A percentile compares a stretch with the other conserved stretches of the same genome.
These are phyloP conservation scores for Ceratobasidium sp. DNA, from an alignment of 1,284 basidiomycete species.

Conservation along the genomic window DNA sequence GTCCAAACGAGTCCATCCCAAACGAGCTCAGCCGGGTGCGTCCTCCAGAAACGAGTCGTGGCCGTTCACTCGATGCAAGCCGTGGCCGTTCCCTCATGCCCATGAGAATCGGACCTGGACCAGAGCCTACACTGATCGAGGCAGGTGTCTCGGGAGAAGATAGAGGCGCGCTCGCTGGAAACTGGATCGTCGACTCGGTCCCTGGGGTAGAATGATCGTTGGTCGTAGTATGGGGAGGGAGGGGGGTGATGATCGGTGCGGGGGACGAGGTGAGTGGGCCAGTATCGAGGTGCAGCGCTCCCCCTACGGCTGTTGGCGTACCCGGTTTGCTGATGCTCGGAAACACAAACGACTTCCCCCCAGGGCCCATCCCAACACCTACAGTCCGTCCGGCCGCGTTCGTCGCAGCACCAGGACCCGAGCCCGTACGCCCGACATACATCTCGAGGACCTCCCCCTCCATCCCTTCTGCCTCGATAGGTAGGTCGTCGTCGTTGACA, in stretches of 20 bases:
- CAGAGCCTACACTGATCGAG: constrained; percentile 29
- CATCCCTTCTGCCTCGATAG: neutral
- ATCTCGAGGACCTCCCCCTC: constrained; percentile 34
- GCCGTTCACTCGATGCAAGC: constrained; percentile 54
- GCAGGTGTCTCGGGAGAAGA: constrained; percentile 47
- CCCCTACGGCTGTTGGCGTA: constrained; percentile 14
- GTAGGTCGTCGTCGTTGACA: constrained; percentile 76
- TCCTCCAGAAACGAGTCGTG: constrained; percentile 50
- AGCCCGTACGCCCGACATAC: constrained; percentile 23
- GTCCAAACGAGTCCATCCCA: constrained; percentile 52
- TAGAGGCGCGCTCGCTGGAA: constrained; percentile 63
- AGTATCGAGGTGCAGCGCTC: constrained; percentile 37
- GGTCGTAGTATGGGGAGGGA: constrained; percentile 60
- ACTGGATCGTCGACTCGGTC: constrained; percentile 73
- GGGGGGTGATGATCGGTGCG: constrained; percentile 57
- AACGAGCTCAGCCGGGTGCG: constrained; percentile 73
- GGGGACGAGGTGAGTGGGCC: neutral
- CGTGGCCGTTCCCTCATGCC: constrained; percentile 63
- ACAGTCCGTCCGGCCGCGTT: neutral
- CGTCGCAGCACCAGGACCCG: neutral
- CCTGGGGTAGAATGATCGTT: constrained; percentile 31
- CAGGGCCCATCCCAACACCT: constrained; percentile 15
- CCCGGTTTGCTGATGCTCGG: constrained; percentile 8
- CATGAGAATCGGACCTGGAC: neutral
- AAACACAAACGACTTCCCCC: constrained; percentile 20